These are phyloP conservation scores for Corymbia citriodora DNA, from an alignment of 441 rosid species.

Conservation along the genomic window DNA sequence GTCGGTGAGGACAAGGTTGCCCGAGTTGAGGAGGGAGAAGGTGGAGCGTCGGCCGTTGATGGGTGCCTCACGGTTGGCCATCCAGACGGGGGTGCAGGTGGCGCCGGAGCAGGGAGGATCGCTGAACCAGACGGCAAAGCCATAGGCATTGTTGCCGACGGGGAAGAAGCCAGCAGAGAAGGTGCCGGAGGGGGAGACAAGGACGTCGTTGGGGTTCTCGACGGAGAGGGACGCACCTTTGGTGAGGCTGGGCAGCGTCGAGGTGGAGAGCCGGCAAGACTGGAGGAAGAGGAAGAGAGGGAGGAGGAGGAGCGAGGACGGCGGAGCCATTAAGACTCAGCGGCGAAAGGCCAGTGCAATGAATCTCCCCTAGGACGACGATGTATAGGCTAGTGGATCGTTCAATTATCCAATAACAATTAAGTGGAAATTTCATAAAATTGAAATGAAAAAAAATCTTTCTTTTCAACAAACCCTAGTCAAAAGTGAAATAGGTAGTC, in stretches of 20 bases:
- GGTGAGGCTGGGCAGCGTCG: not conserved
- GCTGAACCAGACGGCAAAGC: slow-evolving; percentile 7
- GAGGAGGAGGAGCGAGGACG: not conserved
- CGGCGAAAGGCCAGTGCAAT: not conserved
- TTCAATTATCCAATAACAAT: not conserved
- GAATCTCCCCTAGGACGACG: not conserved
- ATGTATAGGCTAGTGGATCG: too few species aligned
- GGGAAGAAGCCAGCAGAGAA: slow-evolving; percentile 4
- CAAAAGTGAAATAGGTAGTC: too few species aligned
- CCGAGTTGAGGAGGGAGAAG: not conserved
- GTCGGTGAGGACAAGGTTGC: slow-evolving; percentile 5
- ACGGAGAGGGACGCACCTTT: not conserved
- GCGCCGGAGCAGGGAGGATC: not conserved
- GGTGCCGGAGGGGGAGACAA: not conserved
- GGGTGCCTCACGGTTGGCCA: slow-evolving; percentile 10
- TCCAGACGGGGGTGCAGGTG: slow-evolving; percentile 8
- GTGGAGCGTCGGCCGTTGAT: slow-evolving; percentile 2
- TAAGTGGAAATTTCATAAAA: not conserved
- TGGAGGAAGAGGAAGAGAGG: not conserved
- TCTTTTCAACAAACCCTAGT: not conserved
- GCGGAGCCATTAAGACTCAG: not conserved
- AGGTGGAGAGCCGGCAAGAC: not conserved
- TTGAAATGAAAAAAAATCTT: too few species aligned
- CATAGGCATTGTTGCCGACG: not conserved
- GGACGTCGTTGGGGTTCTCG: not conserved